A percentile compares a stretch with the other conserved stretches of the same genome.
phyloP scores from a whole-genome alignment of 2,329 filamentous ascomycete species.

The Emergomyces africanus region DNA sequence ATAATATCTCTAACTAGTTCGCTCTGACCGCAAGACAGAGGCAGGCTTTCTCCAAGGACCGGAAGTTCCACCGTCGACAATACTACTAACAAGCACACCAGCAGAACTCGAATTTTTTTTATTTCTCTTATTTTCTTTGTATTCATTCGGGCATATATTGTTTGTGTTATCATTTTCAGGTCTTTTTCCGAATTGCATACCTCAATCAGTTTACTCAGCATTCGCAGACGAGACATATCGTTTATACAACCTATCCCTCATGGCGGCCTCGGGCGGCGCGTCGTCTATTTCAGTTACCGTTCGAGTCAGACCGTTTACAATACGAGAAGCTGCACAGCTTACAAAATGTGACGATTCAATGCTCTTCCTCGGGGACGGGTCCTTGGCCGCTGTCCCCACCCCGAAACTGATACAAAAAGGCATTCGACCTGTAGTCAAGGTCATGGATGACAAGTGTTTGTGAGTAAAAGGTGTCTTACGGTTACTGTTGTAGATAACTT shows the following conservation, averaged over 20 bases:
- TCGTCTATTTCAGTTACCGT: slow-evolving; percentile 42
- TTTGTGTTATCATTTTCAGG: background rate
- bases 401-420: slow-evolving; percentile 79
- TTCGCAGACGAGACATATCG: background rate
- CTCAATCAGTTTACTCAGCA: slow-evolving; percentile 2
- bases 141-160: background rate
- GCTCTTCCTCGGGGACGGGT: slow-evolving; percentile 92
- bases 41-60: background rate
- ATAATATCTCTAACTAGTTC: background rate
- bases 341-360: slow-evolving; percentile 64
- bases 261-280: slow-evolving; percentile 32
- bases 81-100: background rate
- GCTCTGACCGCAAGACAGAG: background rate
- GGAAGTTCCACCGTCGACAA: background rate
- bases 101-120: background rate
- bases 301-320: slow-evolving; percentile 56
- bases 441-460: slow-evolving; percentile 92
- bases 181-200: background rate
- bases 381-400: slow-evolving; percentile 71
- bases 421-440: slow-evolving; percentile 83
- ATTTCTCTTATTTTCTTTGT: background rate
- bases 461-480: slow-evolving; percentile 38
- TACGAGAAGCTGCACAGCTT: slow-evolving; percentile 90
- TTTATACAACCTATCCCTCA: slow-evolving; percentile 11
- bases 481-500: background rate